Evolutionary conservation across 176 grass and related monocot species (phyloP).

Genomic region (Avena sativa): DNA sequence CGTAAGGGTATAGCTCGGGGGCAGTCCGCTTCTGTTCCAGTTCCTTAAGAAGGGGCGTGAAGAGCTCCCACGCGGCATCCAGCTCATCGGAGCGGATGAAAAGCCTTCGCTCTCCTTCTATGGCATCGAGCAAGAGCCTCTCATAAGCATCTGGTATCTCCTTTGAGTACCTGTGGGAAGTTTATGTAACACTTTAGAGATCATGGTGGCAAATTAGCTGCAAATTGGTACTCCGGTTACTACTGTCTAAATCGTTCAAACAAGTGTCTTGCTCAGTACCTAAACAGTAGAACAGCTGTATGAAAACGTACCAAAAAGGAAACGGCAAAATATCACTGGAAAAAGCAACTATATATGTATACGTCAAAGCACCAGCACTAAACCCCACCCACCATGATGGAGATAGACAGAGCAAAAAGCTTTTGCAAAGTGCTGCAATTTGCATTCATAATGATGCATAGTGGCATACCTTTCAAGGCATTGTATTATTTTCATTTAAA

Average conservation of each 20-base stretch:
- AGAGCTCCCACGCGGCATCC: constrained; percentile 89
- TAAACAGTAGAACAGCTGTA: not conserved
- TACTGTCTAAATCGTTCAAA: not conserved
- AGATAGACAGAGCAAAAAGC: not conserved
- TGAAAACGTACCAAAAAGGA: not conserved
- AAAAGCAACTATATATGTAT: not conserved
- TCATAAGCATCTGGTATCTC: constrained; percentile 97
- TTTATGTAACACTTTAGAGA: constrained; percentile 14
- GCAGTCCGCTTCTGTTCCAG: constrained; percentile 76
- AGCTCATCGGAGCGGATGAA: constrained; percentile 98
- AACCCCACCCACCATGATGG: not conserved
- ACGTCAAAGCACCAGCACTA: not conserved
- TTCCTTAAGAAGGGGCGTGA: constrained; percentile 82
- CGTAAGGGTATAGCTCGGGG: constrained; percentile 85
- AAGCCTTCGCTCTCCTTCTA: constrained; percentile 90
- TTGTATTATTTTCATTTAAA: not conserved
- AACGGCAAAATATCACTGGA: not conserved
- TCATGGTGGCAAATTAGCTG: not conserved
- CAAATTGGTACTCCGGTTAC: not conserved
- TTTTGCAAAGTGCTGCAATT: not conserved
- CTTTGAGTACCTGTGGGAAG: constrained; percentile 75
- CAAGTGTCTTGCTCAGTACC: not conserved
- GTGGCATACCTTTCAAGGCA: not conserved
- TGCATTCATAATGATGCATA: not conserved
- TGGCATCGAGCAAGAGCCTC: constrained; percentile 87